Evolutionary conservation across 176 grass and related monocot species (phyloP).

Genomic region (Eremochloa ophiuroides): DNA sequence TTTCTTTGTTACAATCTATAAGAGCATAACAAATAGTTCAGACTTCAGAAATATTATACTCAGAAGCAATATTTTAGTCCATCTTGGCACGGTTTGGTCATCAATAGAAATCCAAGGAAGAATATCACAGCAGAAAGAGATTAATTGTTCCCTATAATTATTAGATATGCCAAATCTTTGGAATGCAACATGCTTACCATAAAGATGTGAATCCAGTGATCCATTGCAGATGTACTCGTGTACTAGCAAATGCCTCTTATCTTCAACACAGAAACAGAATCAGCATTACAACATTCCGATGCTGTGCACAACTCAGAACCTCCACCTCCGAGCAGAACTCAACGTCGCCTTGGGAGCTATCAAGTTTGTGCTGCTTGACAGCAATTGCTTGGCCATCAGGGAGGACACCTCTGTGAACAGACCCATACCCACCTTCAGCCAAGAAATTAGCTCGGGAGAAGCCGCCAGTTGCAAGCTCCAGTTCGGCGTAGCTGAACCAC

Average conservation of each 20-base stretch:
- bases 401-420: slow-evolving; percentile 78
- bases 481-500: slow-evolving; percentile 83
- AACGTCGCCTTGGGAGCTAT: slow-evolving; percentile 80
- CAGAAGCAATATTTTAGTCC: neutral
- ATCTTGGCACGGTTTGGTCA: neutral
- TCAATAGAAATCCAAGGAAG: neutral
- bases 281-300: slow-evolving; percentile 96
- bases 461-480: slow-evolving; percentile 70
- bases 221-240: slow-evolving; percentile 98
- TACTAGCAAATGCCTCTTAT: slow-evolving; percentile 81
- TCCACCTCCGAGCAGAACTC: slow-evolving; percentile 98
- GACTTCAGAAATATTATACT: neutral
- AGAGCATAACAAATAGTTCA: neutral
- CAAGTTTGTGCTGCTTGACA: slow-evolving; percentile 90
- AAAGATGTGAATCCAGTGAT: slow-evolving; percentile 86
- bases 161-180: neutral
- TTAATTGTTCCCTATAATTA: neutral
- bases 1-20: slow-evolving; percentile 57
- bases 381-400: slow-evolving; percentile 89
- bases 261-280: slow-evolving; percentile 96
- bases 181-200: slow-evolving; percentile 46
- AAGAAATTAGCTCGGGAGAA: slow-evolving; percentile 90
- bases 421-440: slow-evolving; percentile 91
- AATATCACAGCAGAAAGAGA: neutral
- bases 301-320: slow-evolving; percentile 92